Base-by-base conservation (phyloP, 2,329 filamentous ascomycete species). In the Aspergillus japonicus region DNA sequence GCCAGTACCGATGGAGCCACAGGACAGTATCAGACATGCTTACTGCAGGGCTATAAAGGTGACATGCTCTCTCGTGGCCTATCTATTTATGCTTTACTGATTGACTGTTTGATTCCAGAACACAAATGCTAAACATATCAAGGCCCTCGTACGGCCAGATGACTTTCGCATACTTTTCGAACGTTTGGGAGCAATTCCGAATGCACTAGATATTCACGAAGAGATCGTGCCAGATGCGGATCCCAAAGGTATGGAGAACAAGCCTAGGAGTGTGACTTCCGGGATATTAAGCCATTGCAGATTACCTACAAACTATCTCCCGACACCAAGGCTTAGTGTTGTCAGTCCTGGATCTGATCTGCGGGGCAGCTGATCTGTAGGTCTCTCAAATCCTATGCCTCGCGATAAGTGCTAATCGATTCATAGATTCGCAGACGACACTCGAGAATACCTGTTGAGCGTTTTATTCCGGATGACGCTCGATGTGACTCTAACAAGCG, bases 1-100 rank as follows among this genome's bases (percentile, higher is more conserved):
- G 75, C 23, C 50, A 75, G 76, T 87, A 23, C 84, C 82, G 57
- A 70, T 78, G 2, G 86, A 90, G 66, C 74, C 77, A 47, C 82
- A 83, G 33, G 76, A 80, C 47, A 79, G 84, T 49, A 71, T 91
- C 47, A 82, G 86, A 53, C 73, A 81, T 57, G 84, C 87, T 60
- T 92, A 91, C 70, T 77, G 82, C 57, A 81, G 82, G 53, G 69
- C 77, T 49, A 73, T 91, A 4, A 75, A 84, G 55, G 75, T 79
- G 35, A 69, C 39, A 31, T 48, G 24, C 60, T n/a, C 23, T 8
- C 26, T 26, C 26, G 26, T 8, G 6, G 26, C 26, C 26, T 26
- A 26, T 8, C 5, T 26, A 31, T 39, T 1, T 50, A 16, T n/a
- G 16, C 24, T 7, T 11, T n/a, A 14, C 3, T 12, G 24, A 12